phyloP scores from a whole-genome alignment of 2,329 filamentous ascomycete genomes.

The Fusarium mangiferae region DNA sequence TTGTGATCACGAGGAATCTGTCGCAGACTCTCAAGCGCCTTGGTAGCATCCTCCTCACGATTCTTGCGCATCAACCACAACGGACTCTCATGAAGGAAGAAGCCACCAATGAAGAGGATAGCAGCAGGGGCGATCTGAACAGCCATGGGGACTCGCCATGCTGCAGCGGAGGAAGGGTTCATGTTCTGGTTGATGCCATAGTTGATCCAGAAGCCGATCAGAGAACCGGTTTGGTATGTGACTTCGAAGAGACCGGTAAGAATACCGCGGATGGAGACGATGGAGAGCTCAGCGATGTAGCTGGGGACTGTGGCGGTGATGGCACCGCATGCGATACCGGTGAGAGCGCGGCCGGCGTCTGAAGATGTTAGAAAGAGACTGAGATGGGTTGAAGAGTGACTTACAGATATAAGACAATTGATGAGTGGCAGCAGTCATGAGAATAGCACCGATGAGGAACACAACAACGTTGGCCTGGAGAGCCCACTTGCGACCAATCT shows the following conservation, averaged over 20 bases:
- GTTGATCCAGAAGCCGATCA: constrained; percentile 64
- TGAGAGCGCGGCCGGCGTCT: constrained; percentile 69
- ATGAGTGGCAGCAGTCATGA: constrained; percentile 55
- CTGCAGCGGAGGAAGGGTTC: constrained; percentile 45
- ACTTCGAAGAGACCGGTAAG: constrained; percentile 65
- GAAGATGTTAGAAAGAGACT: background rate
- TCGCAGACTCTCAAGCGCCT: constrained; percentile 53
- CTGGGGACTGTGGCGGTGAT: constrained; percentile 69
- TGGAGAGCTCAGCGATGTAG: constrained; percentile 71
- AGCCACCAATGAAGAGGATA: constrained; percentile 56
- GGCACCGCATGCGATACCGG: constrained; percentile 66
- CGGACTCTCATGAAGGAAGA: constrained; percentile 57
- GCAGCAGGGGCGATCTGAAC: constrained; percentile 58
- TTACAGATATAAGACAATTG: constrained; percentile 57
- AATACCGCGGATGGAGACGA: constrained; percentile 67
- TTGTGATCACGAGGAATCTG: constrained; percentile 54
- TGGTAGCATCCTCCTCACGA: constrained; percentile 47
- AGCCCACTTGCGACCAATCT: constrained; percentile 61
- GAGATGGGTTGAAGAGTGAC: background rate
- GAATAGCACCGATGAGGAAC: constrained; percentile 57
- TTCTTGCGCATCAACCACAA: constrained; percentile 52
- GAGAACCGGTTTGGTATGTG: constrained; percentile 63
- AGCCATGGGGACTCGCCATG: constrained; percentile 62
- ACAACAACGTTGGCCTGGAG: constrained; percentile 57
- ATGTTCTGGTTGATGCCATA: constrained; percentile 56